Base-by-base conservation (phyloP, 805 yeast genomes). In the Candida andamanensis region DNA sequence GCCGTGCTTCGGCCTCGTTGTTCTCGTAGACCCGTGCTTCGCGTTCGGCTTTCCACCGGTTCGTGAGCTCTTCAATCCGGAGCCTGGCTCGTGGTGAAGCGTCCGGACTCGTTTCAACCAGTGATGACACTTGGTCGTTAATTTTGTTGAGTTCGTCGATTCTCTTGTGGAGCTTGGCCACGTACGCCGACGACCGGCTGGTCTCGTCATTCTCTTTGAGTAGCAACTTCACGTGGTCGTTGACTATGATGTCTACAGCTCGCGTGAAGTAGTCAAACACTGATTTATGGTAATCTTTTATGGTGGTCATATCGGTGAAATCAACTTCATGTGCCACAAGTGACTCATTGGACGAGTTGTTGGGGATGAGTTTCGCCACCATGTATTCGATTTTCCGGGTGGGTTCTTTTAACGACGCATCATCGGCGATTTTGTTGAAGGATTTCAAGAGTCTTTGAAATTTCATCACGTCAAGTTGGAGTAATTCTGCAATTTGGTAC, bases 41-140 rank as follows among this genome's bases (percentile, higher is more conserved):
- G 39, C 86, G 62, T 40, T 83, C 89, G 5, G 77, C 66, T 45
- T 78, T 76, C 80, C 85, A 79, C 45, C 80, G 65, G 40, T 64
- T 73, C 24, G 75, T 74, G 26, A 83, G 51, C 42, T 79, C 86
- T 15, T 75, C 78, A 11, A 80, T 58, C 33, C 86, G 61, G 28
- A 77, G 44, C 34, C 61, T 63, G 2, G 39, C 29, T 9, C 38
- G 30, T 4, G 39, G 40, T 7, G 41, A 35, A 13, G 37, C 23
- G 11, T 44, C 49, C 12, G 39, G n/a, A 21, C 30, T 37, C 19
- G 10, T 6, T 11, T 24, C 26, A 4, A 30, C 7, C 39, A 34
- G 39, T 8, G 22, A 20, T 8, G 35, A 22, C 15, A 55, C 39
- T 6, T 41, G 36, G 13, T 54, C 58, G 28, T 55, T 52, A 15